These are phyloP conservation scores for Kalmusia sp. DNA, from an alignment of 2,329 filamentous ascomycete species.

Conservation along the genomic window DNA sequence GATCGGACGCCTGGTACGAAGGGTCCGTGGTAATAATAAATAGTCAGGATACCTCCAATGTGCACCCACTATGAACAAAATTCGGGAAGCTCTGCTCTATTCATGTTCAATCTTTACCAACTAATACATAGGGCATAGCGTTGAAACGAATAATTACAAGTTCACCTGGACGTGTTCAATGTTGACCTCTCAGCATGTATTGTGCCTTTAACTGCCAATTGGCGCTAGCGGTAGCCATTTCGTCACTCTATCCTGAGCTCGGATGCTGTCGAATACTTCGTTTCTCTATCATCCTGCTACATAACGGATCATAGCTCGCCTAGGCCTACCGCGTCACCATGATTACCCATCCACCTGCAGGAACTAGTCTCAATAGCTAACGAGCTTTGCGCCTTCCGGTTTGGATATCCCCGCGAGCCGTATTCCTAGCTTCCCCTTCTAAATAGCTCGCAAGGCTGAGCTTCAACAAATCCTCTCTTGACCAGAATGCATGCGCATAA, in stretches of 20 bases:
- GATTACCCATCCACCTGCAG: background rate
- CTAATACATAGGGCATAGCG: too few species aligned
- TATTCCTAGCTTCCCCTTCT: background rate
- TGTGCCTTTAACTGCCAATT: background rate
- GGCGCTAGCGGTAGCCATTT: background rate
- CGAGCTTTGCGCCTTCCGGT: background rate
- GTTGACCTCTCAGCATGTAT: background rate
- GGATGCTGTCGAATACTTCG: background rate
- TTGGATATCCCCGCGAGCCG: background rate
- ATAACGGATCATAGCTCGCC: background rate
- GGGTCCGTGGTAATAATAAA: constrained; percentile 41
- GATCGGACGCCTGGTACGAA: constrained; percentile 34
- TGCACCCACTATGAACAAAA: constrained; percentile 5
- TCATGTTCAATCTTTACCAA: background rate
- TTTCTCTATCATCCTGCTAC: background rate
- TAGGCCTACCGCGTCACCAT: background rate
- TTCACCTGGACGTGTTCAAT: background rate
- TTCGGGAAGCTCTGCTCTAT: background rate
- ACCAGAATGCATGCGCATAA: background rate
- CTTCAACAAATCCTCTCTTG: background rate
- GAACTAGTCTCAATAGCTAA: background rate
- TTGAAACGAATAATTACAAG: too few species aligned
- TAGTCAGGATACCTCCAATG: constrained; percentile 21
- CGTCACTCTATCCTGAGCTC: background rate
- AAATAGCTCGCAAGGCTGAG: too few species aligned